Conservation (phyloP, 768 basidiomycete species). For the Lactarius hatsudake region DNA sequence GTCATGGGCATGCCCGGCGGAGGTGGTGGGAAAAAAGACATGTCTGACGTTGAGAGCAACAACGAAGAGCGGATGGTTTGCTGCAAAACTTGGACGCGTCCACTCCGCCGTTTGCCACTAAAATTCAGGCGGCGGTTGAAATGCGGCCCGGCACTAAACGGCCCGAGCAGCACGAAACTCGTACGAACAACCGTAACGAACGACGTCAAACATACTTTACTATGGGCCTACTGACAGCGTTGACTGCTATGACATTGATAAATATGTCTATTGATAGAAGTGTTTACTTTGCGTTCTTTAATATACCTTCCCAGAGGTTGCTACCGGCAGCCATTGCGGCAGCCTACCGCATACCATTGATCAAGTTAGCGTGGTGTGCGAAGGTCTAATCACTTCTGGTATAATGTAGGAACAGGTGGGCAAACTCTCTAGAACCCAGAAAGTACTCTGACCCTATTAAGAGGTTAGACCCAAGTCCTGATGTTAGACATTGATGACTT, state of each 20-base stretch:
- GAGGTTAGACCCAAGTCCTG: too few relatives aligned
- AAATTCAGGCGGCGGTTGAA: slow-evolving; percentile 18
- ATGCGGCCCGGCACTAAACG: background rate
- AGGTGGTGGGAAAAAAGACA: slow-evolving; percentile 34
- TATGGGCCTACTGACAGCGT: background rate
- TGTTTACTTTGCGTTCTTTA: too few relatives aligned
- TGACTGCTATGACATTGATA: background rate
- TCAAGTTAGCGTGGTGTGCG: background rate
- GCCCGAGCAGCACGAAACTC: too few relatives aligned
- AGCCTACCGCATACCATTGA: too few relatives aligned
- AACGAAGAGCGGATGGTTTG: slow-evolving; percentile 9
- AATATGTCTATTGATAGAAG: background rate
- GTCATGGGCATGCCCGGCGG: slow-evolving; percentile 37
- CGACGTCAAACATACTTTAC: background rate
- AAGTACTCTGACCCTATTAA: background rate
- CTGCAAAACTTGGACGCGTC: slow-evolving; percentile 11
- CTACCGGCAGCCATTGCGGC: too few relatives aligned
- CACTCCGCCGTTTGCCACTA: slow-evolving; percentile 15
- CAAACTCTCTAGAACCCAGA: background rate
- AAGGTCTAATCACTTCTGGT: background rate
- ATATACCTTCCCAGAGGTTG: background rate
- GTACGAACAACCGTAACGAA: too few relatives aligned
- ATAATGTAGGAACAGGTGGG: background rate
- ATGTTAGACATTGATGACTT: background rate
- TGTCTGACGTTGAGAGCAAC: slow-evolving; percentile 23